Percentiles rank a stretch among this genome's conserved stretches.
Conservation (phyloP, 371 early-diverging fungal species). For the Mucor racemosus region DNA sequence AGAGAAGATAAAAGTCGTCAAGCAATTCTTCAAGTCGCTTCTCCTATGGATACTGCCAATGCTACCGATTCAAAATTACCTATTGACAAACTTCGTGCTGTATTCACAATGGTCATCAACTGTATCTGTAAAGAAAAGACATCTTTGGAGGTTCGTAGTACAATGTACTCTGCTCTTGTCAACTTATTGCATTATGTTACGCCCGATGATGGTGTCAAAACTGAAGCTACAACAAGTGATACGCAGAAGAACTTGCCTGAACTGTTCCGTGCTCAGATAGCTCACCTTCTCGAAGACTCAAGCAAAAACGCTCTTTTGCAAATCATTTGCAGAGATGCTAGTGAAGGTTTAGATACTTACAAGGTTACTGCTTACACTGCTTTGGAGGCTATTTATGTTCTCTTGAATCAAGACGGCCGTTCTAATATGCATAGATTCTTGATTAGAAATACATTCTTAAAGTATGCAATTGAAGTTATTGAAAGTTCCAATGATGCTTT, state of each 20-base stretch:
- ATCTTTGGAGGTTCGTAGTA: conserved; percentile 70
- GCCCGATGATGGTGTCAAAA: conserved; percentile 13
- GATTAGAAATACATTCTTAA: conserved; percentile 64
- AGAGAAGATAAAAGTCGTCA: conserved; percentile 25
- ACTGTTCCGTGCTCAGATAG: conserved; percentile 46
- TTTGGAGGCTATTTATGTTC: conserved; percentile 66
- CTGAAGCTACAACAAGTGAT: not conserved
- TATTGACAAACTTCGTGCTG: conserved; percentile 51
- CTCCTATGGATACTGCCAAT: not conserved
- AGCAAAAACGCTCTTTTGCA: conserved; percentile 66
- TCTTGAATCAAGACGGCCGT: not conserved
- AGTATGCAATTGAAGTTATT: conserved; percentile 61
- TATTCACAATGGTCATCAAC: conserved; percentile 67
- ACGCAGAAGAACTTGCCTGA: not conserved
- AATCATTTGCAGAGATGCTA: conserved; percentile 80
- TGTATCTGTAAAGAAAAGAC: conserved; percentile 61
- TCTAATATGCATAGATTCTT: conserved; percentile 43
- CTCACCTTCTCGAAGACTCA: conserved; percentile 48
- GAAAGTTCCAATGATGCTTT: conserved; percentile 67
- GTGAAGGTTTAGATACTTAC: conserved; percentile 77
- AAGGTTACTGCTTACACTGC: conserved; percentile 82
- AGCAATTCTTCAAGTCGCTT: conserved; percentile 5
- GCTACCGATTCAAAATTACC: conserved; percentile 42
- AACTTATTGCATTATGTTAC: conserved; percentile 67
- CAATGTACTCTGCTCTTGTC: conserved; percentile 77